These are phyloP conservation scores for Tinospora cordifolia DNA, from an alignment of 164 flowering plant species.

Conservation along the genomic window DNA sequence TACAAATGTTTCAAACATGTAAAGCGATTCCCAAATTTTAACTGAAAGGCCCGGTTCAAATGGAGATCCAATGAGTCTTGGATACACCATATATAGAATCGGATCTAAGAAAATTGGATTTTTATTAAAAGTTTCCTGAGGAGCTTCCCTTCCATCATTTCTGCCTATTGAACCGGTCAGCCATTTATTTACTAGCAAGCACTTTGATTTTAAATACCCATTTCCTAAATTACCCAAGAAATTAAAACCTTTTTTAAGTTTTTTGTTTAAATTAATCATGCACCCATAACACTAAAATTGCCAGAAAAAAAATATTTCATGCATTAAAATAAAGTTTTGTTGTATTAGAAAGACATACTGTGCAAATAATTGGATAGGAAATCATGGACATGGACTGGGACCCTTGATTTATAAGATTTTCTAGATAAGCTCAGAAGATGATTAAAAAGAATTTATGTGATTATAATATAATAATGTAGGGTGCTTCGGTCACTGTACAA, in stretches of 20 bases:
- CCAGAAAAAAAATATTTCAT: no score
- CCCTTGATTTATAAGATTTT: no score
- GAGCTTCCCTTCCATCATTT: not conserved
- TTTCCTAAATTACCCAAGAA: not conserved
- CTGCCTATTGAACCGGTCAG: not conserved
- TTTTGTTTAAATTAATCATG: not conserved
- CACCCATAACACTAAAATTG: no score
- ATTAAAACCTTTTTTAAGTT: not conserved
- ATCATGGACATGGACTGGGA: no score
- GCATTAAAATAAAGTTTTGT: no score
- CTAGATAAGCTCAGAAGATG: no score
- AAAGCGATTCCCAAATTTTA: not conserved
- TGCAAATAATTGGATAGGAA: no score
- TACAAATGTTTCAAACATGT: not conserved
- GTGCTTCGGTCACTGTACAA: not conserved
- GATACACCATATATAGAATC: not conserved
- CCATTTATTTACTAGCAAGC: not conserved
- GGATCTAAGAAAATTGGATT: not conserved
- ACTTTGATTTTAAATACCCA: not conserved
- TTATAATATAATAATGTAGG: no score
- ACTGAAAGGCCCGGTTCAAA: conserved; percentile 23
- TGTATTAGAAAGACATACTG: no score
- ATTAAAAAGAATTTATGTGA: not conserved
- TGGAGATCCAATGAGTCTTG: conserved; percentile 11
- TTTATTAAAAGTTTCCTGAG: not conserved